A percentile compares a stretch with the other conserved stretches of the same genome.
These are phyloP conservation scores for Avena sativa DNA, from an alignment of 176 grass and related monocot species.

Conservation along the genomic window DNA sequence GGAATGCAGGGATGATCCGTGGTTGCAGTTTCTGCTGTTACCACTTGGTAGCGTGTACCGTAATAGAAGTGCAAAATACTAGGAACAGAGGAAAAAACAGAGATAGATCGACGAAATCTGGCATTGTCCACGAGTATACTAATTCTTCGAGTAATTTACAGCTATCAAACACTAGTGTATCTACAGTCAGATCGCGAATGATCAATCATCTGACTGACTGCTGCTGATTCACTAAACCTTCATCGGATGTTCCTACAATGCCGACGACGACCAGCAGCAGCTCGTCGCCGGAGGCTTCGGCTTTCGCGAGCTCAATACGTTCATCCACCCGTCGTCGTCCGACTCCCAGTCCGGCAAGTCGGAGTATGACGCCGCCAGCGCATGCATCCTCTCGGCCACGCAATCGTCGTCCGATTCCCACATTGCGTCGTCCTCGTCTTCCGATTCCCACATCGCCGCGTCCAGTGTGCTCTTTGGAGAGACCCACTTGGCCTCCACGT, in stretches of 20 bases:
- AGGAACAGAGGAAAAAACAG: not conserved
- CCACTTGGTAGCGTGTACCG: no score
- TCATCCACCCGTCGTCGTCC: constrained; percentile 46
- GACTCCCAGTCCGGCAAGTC: constrained; percentile 53
- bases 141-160: not conserved
- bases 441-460: constrained; percentile 60
- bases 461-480: constrained; percentile 83
- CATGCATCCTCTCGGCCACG: constrained; percentile 37
- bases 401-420: no score
- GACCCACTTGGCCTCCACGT: constrained; percentile 49
- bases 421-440: constrained; percentile 36
- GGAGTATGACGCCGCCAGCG: constrained; percentile 7
- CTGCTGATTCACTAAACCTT: constrained; percentile 21
- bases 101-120: no score
- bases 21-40: not conserved
- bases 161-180: not conserved
- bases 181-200: not conserved
- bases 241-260: constrained; percentile 1
- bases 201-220: not conserved
- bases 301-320: not conserved
- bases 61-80: no score
- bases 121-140: not conserved
- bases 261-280: not conserved
- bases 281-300: not conserved
- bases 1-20: not conserved